These are phyloP conservation scores for Acer campestre DNA, from an alignment of 345 rosid genomes.

Conservation along the genomic window DNA sequence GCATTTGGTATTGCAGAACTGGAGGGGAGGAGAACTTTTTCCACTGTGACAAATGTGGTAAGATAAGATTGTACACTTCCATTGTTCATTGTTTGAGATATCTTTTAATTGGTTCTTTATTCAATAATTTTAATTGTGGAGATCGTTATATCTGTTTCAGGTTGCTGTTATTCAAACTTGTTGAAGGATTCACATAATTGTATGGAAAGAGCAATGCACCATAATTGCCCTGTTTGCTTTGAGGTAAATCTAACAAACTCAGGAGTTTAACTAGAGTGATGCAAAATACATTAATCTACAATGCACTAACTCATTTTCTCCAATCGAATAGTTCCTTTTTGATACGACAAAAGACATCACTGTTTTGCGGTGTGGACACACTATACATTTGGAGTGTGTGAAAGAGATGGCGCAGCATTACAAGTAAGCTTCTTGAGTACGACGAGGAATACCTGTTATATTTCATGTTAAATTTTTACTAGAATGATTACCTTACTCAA, in stretches of 20 bases:
- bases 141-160: slow-evolving; percentile 25
- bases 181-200: slow-evolving; percentile 62
- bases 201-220: slow-evolving; percentile 75
- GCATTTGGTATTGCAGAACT: slow-evolving; percentile 36
- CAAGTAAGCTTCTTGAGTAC: slow-evolving; percentile 43
- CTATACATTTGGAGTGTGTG: slow-evolving; percentile 75
- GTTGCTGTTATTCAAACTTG: slow-evolving; percentile 58
- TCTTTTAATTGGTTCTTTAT: not conserved
- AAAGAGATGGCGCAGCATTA: slow-evolving; percentile 63
- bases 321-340: slow-evolving; percentile 58
- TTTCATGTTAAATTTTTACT: not conserved
- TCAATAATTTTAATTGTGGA: slow-evolving; percentile 10
- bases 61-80: slow-evolving; percentile 29
- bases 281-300: not conserved
- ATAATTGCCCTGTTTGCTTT: slow-evolving; percentile 68
- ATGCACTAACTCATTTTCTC: not conserved
- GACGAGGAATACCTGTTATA: not conserved
- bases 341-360: slow-evolving; percentile 65
- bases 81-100: not conserved
- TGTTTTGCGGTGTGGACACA: slow-evolving; percentile 74
- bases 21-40: slow-evolving; percentile 62
- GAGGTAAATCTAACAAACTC: slow-evolving; percentile 39
- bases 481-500: slow-evolving; percentile 11
- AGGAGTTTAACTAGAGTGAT: not conserved
- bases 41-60: slow-evolving; percentile 62